phyloP scores from a whole-genome alignment of 179 eudicot genomes.

The Nepenthes alata region DNA sequence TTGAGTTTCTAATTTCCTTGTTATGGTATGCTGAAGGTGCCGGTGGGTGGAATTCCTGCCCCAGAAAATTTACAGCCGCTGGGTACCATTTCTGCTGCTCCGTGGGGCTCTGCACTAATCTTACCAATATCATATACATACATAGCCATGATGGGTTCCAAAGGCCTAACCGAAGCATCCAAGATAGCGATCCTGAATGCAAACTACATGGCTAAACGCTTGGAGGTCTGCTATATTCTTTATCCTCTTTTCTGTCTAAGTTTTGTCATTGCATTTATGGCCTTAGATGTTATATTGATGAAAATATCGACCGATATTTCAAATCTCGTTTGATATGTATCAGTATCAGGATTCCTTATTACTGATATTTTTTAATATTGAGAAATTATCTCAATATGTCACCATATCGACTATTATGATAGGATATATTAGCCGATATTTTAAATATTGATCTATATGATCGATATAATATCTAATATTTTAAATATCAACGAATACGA shows the following conservation, averaged over 20 bases:
- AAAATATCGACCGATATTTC: too few relatives aligned
- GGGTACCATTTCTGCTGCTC: conserved; percentile 89
- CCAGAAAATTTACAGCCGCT: conserved; percentile 67
- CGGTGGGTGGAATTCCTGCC: conserved; percentile 86
- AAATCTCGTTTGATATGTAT: too few relatives aligned
- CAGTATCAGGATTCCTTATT: too few relatives aligned
- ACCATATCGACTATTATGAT: too few relatives aligned
- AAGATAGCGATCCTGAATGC: conserved; percentile 91
- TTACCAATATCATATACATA: conserved; percentile 88
- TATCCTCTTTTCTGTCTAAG: neutral
- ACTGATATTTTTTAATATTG: too few relatives aligned
- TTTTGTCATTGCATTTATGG: too few relatives aligned
- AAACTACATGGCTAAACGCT: conserved; percentile 93
- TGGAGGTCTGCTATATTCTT: conserved; percentile 48
- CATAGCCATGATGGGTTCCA: conserved; percentile 82
- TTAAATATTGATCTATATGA: too few relatives aligned
- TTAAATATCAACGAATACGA: too few relatives aligned
- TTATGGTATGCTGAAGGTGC: conserved; percentile 32
- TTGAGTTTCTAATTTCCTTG: conserved; percentile 5
- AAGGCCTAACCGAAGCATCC: conserved; percentile 90
- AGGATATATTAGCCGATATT: too few relatives aligned
- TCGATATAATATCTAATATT: too few relatives aligned
- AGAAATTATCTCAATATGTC: too few relatives aligned
- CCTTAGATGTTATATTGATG: too few relatives aligned
- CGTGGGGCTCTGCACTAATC: conserved; percentile 96